Evolutionary conservation across 441 rosid genomes (phyloP).

Genomic region (Capsella rubella): DNA sequence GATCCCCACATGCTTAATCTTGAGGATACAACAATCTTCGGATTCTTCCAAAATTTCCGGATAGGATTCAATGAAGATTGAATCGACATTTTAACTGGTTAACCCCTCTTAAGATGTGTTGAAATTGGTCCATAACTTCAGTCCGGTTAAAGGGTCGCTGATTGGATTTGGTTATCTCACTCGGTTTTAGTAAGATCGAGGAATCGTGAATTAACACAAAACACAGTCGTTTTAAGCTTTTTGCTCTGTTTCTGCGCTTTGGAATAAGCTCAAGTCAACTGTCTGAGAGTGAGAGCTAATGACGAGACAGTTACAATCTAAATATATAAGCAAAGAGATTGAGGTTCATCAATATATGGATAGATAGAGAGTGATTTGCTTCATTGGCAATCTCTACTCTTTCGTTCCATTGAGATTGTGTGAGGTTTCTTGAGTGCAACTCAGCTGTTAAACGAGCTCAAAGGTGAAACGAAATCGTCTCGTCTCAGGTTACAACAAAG

Average conservation of each 20-base stretch:
- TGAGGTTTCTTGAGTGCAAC: not conserved
- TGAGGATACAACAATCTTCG: not conserved
- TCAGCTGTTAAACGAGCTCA: not conserved
- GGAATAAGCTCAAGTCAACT: not conserved
- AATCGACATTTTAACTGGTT: not conserved
- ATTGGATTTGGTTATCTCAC: not conserved
- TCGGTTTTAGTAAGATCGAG: not conserved
- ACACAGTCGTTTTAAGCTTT: not conserved
- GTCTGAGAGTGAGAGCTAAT: not conserved
- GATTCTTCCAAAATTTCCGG: no score
- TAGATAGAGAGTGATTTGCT: no score
- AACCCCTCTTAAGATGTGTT: not conserved
- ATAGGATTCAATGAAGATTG: no score
- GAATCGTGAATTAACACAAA: not conserved
- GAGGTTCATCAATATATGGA: no score
- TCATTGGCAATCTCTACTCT: not conserved
- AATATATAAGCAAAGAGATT: no score
- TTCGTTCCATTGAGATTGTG: not conserved
- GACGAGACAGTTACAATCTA: not conserved
- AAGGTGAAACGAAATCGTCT: not conserved
- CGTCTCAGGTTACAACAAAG: not conserved
- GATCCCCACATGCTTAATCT: not conserved
- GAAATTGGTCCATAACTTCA: not conserved
- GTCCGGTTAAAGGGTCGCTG: not conserved
- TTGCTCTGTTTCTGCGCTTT: not conserved